phyloP scores from a whole-genome alignment of 805 yeast genomes.

The Maudiozyma barnettii region DNA sequence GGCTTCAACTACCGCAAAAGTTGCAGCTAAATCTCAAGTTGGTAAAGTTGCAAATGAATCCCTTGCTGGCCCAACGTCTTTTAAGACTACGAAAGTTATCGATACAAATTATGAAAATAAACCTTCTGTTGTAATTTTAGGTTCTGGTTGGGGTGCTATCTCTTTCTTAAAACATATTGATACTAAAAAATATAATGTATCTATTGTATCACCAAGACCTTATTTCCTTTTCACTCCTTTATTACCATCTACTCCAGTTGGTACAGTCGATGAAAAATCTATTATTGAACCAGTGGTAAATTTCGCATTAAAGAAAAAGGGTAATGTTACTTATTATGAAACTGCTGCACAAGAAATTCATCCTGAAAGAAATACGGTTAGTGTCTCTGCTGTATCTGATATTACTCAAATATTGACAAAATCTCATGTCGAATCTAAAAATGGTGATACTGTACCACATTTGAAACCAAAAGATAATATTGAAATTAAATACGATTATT shows the following conservation, averaged over 20 bases:
- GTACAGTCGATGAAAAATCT: slow-evolving; percentile 82
- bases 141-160: slow-evolving; percentile 94
- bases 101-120: slow-evolving; percentile 26
- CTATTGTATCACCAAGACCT: slow-evolving; percentile 85
- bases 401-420: slow-evolving; percentile 18
- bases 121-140: slow-evolving; percentile 52
- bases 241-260: slow-evolving; percentile 88
- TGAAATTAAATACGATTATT: slow-evolving; percentile 62
- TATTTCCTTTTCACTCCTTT: slow-evolving; percentile 90
- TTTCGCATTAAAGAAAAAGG: slow-evolving; percentile 69
- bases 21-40: slow-evolving; percentile 1
- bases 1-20: slow-evolving; percentile 8
- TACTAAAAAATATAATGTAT: slow-evolving; percentile 78
- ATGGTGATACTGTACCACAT: slow-evolving; percentile 28
- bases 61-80: slow-evolving; percentile 31
- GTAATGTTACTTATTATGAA: slow-evolving; percentile 75
- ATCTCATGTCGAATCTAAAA: slow-evolving; percentile 5
- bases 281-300: slow-evolving; percentile 90
- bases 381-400: slow-evolving; percentile 40
- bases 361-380: slow-evolving; percentile 58
- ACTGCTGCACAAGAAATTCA: slow-evolving; percentile 85
- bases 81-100: slow-evolving; percentile 32
- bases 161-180: slow-evolving; percentile 78
- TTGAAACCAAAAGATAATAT: slow-evolving; percentile 34
- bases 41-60: slow-evolving; percentile 2